Evolutionary conservation across 2,329 filamentous ascomycete species (phyloP).

Genomic region (Paecilomyces sp.): DNA sequence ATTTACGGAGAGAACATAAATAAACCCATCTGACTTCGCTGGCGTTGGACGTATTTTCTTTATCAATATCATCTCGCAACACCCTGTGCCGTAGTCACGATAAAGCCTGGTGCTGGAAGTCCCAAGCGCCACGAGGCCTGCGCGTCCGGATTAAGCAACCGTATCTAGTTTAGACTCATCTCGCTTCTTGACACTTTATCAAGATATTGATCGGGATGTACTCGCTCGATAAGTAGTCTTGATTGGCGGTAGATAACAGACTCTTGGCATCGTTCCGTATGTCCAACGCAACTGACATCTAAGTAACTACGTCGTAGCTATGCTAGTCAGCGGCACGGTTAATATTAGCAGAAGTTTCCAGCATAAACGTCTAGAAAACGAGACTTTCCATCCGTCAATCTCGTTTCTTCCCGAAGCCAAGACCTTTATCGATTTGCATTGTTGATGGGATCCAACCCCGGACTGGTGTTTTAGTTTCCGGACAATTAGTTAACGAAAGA

Average conservation of each 20-base stretch:
- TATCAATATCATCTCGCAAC: background rate
- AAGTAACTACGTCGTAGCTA: background rate
- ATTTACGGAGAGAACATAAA: background rate
- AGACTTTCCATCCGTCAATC: background rate
- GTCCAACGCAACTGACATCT: background rate
- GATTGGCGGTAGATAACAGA: background rate
- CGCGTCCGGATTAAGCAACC: background rate
- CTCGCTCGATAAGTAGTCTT: background rate
- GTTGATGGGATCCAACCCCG: too few relatives aligned
- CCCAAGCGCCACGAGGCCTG: background rate
- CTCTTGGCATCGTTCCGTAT: background rate
- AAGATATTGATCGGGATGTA: background rate
- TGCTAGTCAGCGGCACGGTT: background rate
- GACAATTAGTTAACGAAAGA: too few relatives aligned
- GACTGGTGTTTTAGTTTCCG: too few relatives aligned
- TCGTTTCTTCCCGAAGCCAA: background rate
- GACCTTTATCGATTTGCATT: background rate
- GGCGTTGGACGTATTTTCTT: background rate
- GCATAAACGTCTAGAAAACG: background rate
- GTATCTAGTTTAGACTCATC: background rate
- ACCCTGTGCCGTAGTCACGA: background rate
- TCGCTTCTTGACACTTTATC: background rate
- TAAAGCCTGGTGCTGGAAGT: background rate
- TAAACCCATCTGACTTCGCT: background rate
- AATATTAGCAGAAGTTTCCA: background rate